Evolutionary conservation across 106 monocot species (phyloP).

Genomic region (Gastrodia elata): DNA sequence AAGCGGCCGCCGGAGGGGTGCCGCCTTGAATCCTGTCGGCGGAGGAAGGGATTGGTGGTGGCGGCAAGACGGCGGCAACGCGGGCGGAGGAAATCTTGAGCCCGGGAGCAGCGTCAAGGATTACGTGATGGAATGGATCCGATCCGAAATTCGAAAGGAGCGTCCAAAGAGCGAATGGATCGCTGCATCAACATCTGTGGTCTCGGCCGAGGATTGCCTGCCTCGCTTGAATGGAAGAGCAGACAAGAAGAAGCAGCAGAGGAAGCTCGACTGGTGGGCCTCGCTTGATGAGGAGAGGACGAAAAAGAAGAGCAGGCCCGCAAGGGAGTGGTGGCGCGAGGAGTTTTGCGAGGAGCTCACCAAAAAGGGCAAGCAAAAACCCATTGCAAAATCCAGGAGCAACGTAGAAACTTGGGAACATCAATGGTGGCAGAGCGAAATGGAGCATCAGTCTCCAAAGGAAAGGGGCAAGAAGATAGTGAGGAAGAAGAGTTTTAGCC

Average conservation of each 20-base stretch:
- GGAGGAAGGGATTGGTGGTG: constrained; percentile 55
- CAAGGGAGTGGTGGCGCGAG: constrained; percentile 90
- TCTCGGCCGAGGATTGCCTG: constrained; percentile 18
- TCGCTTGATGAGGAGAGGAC: constrained; percentile 43
- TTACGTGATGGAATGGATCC: constrained; percentile 98
- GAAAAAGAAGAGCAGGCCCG: constrained; percentile 40
- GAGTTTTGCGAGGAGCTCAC: constrained; percentile 83
- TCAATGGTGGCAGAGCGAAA: constrained; percentile 63
- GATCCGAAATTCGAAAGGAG: constrained; percentile 84
- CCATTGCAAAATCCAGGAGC: constrained; percentile 22
- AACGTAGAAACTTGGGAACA: constrained; percentile 15
- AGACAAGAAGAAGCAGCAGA: constrained; percentile 31
- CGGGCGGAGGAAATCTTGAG: constrained; percentile 21
- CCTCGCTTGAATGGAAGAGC: constrained; percentile 9
- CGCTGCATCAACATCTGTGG: neutral
- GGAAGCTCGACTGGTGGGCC: constrained; percentile 54
- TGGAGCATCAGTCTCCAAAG: constrained; percentile 5
- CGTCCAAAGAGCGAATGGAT: constrained; percentile 50
- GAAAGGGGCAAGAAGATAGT: constrained; percentile 24
- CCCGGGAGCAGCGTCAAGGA: constrained; percentile 45
- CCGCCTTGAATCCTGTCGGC: neutral
- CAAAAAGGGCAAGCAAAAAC: constrained; percentile 42
- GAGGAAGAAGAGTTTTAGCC: constrained; percentile 42
- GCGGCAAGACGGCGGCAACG: constrained; percentile 42
- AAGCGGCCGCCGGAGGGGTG: constrained; percentile 6